These are phyloP conservation scores for Aaosphaeria pasadenensis DNA, from an alignment of 2,329 filamentous ascomycete species.

Conservation along the genomic window DNA sequence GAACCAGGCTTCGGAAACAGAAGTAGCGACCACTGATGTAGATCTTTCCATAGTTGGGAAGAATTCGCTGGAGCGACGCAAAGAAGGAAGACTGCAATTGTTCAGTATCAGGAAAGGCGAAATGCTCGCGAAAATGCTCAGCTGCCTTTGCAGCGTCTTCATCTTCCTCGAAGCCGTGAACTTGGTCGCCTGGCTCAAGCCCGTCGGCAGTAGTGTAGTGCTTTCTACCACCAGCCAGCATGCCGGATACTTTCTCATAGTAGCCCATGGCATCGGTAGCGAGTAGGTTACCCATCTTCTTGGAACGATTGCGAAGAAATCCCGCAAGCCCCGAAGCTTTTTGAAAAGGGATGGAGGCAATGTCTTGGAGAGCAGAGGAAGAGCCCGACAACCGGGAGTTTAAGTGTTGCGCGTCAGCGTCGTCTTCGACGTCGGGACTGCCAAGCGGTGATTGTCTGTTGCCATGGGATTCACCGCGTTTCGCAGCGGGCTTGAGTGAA, in stretches of 20 bases:
- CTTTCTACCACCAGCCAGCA: constrained; percentile 88
- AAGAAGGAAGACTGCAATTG: constrained; percentile 86
- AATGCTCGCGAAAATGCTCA: constrained; percentile 79
- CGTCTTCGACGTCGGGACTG: constrained; percentile 21
- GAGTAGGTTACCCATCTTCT: constrained; percentile 76
- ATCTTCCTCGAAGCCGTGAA: constrained; percentile 55
- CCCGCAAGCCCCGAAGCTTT: constrained; percentile 79
- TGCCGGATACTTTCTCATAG: constrained; percentile 92
- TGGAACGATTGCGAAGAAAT: constrained; percentile 75
- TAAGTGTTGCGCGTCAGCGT: constrained; percentile 21
- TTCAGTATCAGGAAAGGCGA: constrained; percentile 81
- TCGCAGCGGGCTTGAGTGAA: constrained; percentile 7
- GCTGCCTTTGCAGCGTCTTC: constrained; percentile 54
- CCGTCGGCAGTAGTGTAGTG: constrained; percentile 79
- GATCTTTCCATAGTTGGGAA: constrained; percentile 93
- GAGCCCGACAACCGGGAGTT: constrained; percentile 37
- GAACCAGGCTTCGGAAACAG: constrained; percentile 88
- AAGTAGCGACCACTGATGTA: constrained; percentile 87
- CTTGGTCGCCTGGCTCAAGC: constrained; percentile 61
- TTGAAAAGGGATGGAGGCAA: constrained; percentile 76
- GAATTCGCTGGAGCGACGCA: constrained; percentile 82
- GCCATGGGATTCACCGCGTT: constrained; percentile 2
- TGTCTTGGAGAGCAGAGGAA: constrained; percentile 55
- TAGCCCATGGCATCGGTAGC: constrained; percentile 94
- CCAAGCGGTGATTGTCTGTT: constrained; percentile 11